These are phyloP conservation scores for Coniochaeta sp. DNA, from an alignment of 2,329 filamentous ascomycete genomes.

Conservation along the genomic window DNA sequence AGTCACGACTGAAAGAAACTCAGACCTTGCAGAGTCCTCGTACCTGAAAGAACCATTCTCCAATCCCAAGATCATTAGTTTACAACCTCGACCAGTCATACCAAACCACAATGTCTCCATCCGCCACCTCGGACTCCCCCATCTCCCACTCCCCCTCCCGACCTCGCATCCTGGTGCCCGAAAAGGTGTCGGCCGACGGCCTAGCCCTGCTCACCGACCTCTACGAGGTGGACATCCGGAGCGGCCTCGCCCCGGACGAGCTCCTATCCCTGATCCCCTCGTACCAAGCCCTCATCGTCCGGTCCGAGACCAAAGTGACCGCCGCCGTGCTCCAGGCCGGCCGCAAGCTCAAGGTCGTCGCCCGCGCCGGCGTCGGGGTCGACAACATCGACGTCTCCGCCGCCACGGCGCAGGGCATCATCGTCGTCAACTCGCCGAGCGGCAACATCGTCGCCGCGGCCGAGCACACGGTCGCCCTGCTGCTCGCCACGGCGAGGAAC, in stretches of 20 bases:
- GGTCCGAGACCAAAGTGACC: conserved; percentile 76
- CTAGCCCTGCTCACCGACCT: conserved; percentile 58
- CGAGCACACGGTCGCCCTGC: conserved; percentile 67
- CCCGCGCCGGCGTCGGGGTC: conserved; percentile 72
- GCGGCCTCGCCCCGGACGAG: conserved; percentile 53
- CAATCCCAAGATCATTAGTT: not conserved
- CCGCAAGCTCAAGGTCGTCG: conserved; percentile 67
- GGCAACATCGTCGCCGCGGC: conserved; percentile 78
- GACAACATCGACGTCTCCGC: conserved; percentile 73
- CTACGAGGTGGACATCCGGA: conserved; percentile 63
- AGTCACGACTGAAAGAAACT: not conserved
- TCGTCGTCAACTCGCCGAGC: conserved; percentile 72
- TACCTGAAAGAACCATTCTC: not conserved
- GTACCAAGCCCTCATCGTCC: conserved; percentile 71
- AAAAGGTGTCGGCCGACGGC: conserved; percentile 75
- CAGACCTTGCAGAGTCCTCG: not conserved
- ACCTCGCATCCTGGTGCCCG: conserved; percentile 60
- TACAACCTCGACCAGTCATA: not conserved
- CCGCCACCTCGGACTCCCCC: conserved; percentile 14
- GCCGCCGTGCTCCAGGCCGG: conserved; percentile 57
- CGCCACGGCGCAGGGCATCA: conserved; percentile 65
- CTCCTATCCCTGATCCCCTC: conserved; percentile 56
- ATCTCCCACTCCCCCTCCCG: conserved; percentile 10
- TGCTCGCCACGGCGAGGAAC: conserved; percentile 68
- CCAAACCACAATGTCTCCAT: conserved; percentile 16